Evolutionary conservation across 192 early-diverging fungal species (phyloP).

Genomic region (Geranomyces michiganensis): DNA sequence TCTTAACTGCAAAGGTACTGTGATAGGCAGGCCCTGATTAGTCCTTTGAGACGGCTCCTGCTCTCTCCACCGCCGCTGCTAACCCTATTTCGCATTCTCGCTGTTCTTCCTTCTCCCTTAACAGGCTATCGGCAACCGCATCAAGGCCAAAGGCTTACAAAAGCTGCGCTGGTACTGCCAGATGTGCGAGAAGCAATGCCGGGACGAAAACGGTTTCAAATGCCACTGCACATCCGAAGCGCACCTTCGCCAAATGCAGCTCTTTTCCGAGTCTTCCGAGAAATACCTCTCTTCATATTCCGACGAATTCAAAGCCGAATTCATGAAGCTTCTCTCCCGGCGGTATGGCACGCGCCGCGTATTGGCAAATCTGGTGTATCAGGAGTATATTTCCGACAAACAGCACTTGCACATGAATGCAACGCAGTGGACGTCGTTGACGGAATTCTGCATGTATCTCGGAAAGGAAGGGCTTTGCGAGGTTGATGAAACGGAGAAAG

Average conservation of each 20-base stretch:
- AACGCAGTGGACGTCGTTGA: conserved; percentile 87
- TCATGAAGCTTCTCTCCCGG: conserved; percentile 79
- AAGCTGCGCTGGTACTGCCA: conserved; percentile 93
- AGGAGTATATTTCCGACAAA: conserved; percentile 91
- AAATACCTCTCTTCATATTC: conserved; percentile 78
- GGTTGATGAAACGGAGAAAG: conserved; percentile 90
- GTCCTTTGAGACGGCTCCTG: neutral
- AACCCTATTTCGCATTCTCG: neutral
- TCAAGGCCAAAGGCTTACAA: conserved; percentile 90
- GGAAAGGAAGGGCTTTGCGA: conserved; percentile 79
- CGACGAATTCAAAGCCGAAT: conserved; percentile 80
- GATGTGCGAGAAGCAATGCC: conserved; percentile 81
- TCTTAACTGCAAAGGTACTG: conserved; percentile 75
- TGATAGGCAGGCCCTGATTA: no score
- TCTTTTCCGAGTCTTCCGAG: conserved; percentile 80
- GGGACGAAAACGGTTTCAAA: conserved; percentile 97
- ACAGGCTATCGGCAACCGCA: conserved; percentile 80
- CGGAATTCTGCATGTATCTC: conserved; percentile 85
- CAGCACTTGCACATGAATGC: conserved; percentile 97
- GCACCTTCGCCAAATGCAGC: conserved; percentile 87
- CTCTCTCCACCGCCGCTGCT: neutral
- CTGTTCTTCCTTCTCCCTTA: neutral
- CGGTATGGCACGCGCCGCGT: conserved; percentile 81
- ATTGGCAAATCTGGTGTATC: conserved; percentile 93
- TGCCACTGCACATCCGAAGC: conserved; percentile 88